Base-by-base conservation (phyloP, 495 filamentous ascomycete genomes). In the Talaromyces proteolyticus region DNA sequence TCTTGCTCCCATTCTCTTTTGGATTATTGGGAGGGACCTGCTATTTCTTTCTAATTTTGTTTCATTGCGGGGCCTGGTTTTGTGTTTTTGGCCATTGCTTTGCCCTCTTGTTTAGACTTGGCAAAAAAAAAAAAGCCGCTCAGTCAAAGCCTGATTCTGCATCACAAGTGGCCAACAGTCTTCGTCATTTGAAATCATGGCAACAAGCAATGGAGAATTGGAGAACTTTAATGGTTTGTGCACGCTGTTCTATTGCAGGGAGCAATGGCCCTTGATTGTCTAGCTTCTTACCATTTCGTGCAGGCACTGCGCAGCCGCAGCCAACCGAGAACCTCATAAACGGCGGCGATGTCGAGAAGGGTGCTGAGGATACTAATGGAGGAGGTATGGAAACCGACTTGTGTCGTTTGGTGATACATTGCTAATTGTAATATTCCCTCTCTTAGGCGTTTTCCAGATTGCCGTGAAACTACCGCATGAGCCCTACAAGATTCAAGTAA, bases 381-480 rank as follows among this genome's bases (percentile, higher is more conserved):
- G 72, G 47, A 47, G 57, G 69, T 69, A 47, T 21, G 34, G 50
- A 45, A 47, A 52, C 20, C 44, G 51, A 39, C 42, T 20, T 17
- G n/a, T 48, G 5, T 50, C 56, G 12, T 53, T 52, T 52, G 39
- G 6, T 53, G 51, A 6, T 6, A 21, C 40, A 1, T 14, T 18
- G 3, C 38, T 44, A 1, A 1, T 12, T 10, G 24, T 16, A 17
- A 22, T 22, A 11, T 24, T 29, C 14, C 46, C n/a, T n/a, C n/a
- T n/a, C n/a, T 43, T 46, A 80, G 77, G 69, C 62, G 73, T 96
- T 63, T 94, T 89, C 72, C 81, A 84, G 72, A 79, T 96, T 60
- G 86, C 79, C 52, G 79, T 96, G 59, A 80, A 85, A 59, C 81
- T 98, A 23, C 93, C 93, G 55, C 85, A 91, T 66, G 80, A 85